Evolutionary conservation across 176 grass and related monocot species (phyloP), one percentile per base, ranked within the genome.

Genomic region (Elaeis guineensis): DNA sequence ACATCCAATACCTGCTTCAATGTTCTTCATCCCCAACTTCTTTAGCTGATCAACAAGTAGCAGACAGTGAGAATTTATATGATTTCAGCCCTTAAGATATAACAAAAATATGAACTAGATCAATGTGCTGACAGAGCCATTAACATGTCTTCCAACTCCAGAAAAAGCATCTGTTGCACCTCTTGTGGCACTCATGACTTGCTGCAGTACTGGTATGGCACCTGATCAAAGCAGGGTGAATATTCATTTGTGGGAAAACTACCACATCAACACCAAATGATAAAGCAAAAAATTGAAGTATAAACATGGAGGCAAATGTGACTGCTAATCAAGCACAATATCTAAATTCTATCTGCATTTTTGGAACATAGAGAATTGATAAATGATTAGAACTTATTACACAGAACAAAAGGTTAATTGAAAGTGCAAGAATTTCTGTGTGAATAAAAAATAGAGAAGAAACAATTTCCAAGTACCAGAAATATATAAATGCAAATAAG

Each of bases 1-100:
- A 44, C 93, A 98, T 25, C 93, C 93, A 78, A 98, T 76, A 25
- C 93, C 93, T 1, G 71, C 84, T 83, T 98, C 81, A 25, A 98
- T 69, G 59, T 92, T 88, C 63, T 73, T 91, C 67, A 92, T 63
- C 50, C 87, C 87, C 3, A 83, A 51, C 35, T 85, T 79, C 73
- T 70, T 89, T 69, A 98, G 49, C 93, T 98, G 69, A 62, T 70
- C 18, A 48, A 80, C 22, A 64, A 63, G 49, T 28, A 23, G 35
- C 57, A 21, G 19, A 17, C 50, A 49, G 58, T 11, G 70, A 48
- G 1, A 70, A 12, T 66, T 51, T 76, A 30, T 20, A 56, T 63
- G 18, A 15, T 39, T 18, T 25, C 29, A 17, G 9, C 2, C 9
- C 20, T 48, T 2, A 50, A 55, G 25, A 29, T 4, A 17, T 1